Base-by-base conservation (phyloP, 2,329 filamentous ascomycete genomes). In the Rhytidhysteron rufulum region DNA sequence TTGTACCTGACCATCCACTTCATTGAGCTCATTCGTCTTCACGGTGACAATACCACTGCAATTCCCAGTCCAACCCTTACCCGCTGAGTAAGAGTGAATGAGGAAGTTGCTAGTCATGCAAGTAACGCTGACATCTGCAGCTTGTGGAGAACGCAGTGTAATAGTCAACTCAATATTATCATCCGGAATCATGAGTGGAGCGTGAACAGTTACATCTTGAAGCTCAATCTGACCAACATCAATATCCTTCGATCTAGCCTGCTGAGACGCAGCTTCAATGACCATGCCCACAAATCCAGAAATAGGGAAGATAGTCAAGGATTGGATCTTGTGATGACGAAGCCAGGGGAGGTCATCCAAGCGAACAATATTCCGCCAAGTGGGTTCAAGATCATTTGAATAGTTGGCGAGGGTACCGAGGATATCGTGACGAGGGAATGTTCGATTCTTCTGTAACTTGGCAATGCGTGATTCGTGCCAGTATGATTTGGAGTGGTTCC, bases 51-150 rank as follows among this genome's bases (percentile, higher is more conserved):
- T 24, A 13, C 57, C 57, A 15, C 44, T 50, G 53, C 78, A 81
- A 50, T 83, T 74, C 50, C 82, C 75, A 0, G 72, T 71, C 79
- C 79, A 82, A 9, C 74, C 72, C 30, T 73, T 30, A 10, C 59
- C 67, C 11, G 68, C 65, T 0, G 70, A 70, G 70, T 71, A 79
- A 0, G 78, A 79, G 33, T 69, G 75, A 19, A 82, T 74, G 2
- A 68, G 60, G 58, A 82, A 82, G 8, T 45, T 30, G 15, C 43
- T 41, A 13, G 35, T 35, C 19, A 44, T 35, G 8, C 40, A 33
- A 3, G 17, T 4, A 6, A 11, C 22, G 17, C 27, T 37, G 11
- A 20, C 29, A 5, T 34, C 27, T 1, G 32, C 30, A 2, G 39
- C 34, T 16, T 46, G 40, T 15, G 15, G 17, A n/a, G 43, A 34